Evolutionary conservation across 108 stramenopile genomes (phyloP), one percentile per base, ranked within the genome.

Genomic region (Parmales sp.): DNA sequence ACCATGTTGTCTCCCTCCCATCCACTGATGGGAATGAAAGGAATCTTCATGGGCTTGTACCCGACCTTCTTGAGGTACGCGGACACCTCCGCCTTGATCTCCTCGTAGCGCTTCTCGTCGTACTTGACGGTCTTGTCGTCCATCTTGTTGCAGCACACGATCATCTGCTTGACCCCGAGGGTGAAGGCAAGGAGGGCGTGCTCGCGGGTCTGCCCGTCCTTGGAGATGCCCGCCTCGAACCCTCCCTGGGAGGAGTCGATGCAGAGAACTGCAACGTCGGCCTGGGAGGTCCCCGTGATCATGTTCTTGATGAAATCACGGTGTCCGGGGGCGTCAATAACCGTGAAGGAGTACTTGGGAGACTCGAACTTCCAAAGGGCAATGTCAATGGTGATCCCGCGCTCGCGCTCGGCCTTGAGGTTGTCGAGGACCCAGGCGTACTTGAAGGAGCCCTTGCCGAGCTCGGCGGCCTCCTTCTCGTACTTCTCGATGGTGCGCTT

Each of bases 271-370:
- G 91, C 94, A 39, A 92, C 90, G 73, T 98, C 94, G 44, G 92
- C 93, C 81, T 93, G 94, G 69, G 90, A 91, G 48, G 91, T 91
- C 29, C 92, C 93, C 37, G 92, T 93, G 70, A 95, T 95, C 96
- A 95, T 95, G 76, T 95, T 95, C 83, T 88, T 84, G 69, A 91
- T 87, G 72, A 86, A 90, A 71, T 90, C 92, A 3, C 84, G 77
- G 75, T 98, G 95, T 2, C 98, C 96, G 11, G 96, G 94, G 64
- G 92, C 88, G 77, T 98, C 96, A 70, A 98, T 95, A 43, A 98
- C 79, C 37, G 94, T 94, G 76, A 81, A 95, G 65, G 75, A 45
- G 80, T 74, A 92, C 69, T 92, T 90, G 60, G 88, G 77, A 60
- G 93, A 82, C 76, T 92, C 89, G 76, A 97, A 91, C 76, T 91